These are phyloP conservation scores for Dujonia santamariae DNA, from an alignment of 1,139 yeast genomes.

Conservation along the genomic window DNA sequence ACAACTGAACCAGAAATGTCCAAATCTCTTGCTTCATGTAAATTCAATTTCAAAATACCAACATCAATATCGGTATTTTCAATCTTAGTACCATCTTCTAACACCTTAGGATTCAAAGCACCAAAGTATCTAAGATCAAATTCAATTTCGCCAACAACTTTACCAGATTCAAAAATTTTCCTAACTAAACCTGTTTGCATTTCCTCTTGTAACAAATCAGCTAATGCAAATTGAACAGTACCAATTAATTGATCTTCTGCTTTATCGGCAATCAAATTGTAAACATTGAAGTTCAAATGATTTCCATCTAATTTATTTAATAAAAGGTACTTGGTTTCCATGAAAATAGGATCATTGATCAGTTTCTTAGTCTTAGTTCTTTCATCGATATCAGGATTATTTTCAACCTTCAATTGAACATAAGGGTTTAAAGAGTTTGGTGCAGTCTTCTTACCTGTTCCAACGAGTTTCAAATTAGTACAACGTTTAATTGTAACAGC, in stretches of 20 bases:
- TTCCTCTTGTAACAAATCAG: conserved; percentile 56
- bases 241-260: conserved; percentile 59
- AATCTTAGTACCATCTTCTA: conserved; percentile 51
- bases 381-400: conserved; percentile 40
- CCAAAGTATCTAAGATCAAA: conserved; percentile 68
- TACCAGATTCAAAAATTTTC: conserved; percentile 48
- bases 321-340: conserved; percentile 61
- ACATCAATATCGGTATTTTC: conserved; percentile 55
- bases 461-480: conserved; percentile 34
- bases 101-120: conserved; percentile 41
- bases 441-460: conserved; percentile 33
- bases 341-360: conserved; percentile 57
- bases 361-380: conserved; percentile 57
- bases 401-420: conserved; percentile 46
- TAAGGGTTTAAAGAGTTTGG: conserved; percentile 58
- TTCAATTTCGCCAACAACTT: conserved; percentile 55
- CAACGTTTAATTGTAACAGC: conserved; percentile 61
- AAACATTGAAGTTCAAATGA: conserved; percentile 50
- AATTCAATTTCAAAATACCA: conserved; percentile 67
- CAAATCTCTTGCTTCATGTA: conserved; percentile 71
- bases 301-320: conserved; percentile 58
- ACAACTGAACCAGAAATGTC: conserved; percentile 61
- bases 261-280: conserved; percentile 48
- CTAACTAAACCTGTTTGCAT: conserved; percentile 28
- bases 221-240: conserved; percentile 52